These are phyloP conservation scores for Elasticomyces elasticus DNA, from an alignment of 495 filamentous ascomycete genomes.

Conservation along the genomic window DNA sequence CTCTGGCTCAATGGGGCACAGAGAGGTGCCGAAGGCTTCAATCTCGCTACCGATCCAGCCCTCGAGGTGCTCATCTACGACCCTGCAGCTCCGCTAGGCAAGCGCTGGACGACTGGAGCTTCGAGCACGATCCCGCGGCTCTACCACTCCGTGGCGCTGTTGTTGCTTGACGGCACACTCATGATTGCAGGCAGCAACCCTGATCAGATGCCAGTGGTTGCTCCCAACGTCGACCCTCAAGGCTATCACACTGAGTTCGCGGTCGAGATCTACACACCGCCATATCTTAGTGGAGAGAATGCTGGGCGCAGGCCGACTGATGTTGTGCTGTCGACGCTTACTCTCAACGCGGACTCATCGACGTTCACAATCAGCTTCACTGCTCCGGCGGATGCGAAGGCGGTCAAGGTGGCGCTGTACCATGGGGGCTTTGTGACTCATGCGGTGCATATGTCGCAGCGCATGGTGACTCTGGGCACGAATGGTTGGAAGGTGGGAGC, in stretches of 20 bases:
- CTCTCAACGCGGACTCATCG: slow-evolving; percentile 33
- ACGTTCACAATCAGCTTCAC: slow-evolving; percentile 42
- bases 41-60: slow-evolving; percentile 42
- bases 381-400: slow-evolving; percentile 26
- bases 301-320: slow-evolving; percentile 39
- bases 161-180: slow-evolving; percentile 51
- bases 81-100: slow-evolving; percentile 39
- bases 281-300: slow-evolving; percentile 46
- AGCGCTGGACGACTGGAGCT: slow-evolving; percentile 44
- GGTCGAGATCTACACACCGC: slow-evolving; percentile 52
- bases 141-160: slow-evolving; percentile 49
- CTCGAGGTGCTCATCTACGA: slow-evolving; percentile 51
- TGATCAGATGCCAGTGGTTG: slow-evolving; percentile 45
- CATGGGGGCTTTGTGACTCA: slow-evolving; percentile 55
- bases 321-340: slow-evolving; percentile 34
- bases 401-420: slow-evolving; percentile 43
- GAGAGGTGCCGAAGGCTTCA: slow-evolving; percentile 51
- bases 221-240: slow-evolving; percentile 31
- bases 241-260: slow-evolving; percentile 48
- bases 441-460: slow-evolving; percentile 53
- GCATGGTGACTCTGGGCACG: slow-evolving; percentile 47
- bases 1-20: slow-evolving; percentile 51
- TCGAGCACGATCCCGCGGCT: slow-evolving; percentile 43
- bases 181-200: slow-evolving; percentile 51
- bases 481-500: slow-evolving; percentile 37